Evolutionary conservation across 73 alveolate genomes (phyloP).

Genomic region (Paramecium tetraurelia): DNA sequence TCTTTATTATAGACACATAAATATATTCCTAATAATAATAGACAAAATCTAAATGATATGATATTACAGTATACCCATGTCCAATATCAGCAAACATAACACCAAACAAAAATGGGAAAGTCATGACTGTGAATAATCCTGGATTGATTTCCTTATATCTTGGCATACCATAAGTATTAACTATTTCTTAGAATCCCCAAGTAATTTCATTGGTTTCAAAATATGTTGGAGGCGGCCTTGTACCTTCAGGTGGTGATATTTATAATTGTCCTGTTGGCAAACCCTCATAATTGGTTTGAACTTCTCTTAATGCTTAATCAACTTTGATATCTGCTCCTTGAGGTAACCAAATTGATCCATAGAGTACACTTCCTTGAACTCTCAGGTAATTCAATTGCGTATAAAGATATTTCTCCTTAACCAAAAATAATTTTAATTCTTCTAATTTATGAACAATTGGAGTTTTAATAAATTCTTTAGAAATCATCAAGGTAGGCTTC

Average conservation of each 20-base stretch:
- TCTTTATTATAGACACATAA: background rate
- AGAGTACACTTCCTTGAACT: conserved; percentile 55
- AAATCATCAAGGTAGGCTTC: conserved; percentile 62
- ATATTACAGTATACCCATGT: conserved; percentile 86
- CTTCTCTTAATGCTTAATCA: conserved; percentile 54
- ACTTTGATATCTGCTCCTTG: conserved; percentile 47
- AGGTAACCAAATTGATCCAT: conserved; percentile 76
- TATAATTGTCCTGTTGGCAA: conserved; percentile 73
- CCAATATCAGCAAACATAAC: conserved; percentile 99
- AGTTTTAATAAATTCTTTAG: conserved; percentile 54
- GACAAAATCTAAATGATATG: conserved; percentile 72
- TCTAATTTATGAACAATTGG: conserved; percentile 69
- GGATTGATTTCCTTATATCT: conserved; percentile 97
- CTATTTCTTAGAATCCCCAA: conserved; percentile 90
- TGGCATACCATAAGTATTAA: conserved; percentile 97
- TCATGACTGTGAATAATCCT: conserved; percentile 87
- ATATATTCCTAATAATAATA: conserved; percentile 69
- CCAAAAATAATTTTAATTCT: conserved; percentile 71
- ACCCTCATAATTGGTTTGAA: conserved; percentile 51
- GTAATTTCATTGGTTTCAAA: conserved; percentile 92
- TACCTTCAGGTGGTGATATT: conserved; percentile 66
- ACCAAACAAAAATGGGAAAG: conserved; percentile 98
- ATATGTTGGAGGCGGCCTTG: conserved; percentile 87
- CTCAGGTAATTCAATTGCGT: conserved; percentile 63
- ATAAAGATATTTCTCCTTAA: conserved; percentile 78